Evolutionary conservation across 2,329 filamentous ascomycete genomes (phyloP).

Genomic region (Mycocentrospora acerina): DNA sequence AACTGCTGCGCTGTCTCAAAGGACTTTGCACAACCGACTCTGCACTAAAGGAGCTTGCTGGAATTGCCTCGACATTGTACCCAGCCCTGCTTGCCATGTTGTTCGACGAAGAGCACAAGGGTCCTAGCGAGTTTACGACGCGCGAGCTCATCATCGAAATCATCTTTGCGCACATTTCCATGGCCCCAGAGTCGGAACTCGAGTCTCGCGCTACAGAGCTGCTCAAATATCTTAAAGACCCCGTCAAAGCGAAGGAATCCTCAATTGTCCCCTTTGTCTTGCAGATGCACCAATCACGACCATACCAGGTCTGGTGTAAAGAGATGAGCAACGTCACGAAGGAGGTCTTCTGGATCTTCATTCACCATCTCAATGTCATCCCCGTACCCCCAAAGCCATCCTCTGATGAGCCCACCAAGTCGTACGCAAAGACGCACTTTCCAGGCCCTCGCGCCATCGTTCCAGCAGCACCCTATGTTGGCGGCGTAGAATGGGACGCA

Average conservation of each 20-base stretch:
- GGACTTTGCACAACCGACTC: slow-evolving; percentile 88
- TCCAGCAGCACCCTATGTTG: slow-evolving; percentile 91
- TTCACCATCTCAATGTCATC: slow-evolving; percentile 89
- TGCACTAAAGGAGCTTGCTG: slow-evolving; percentile 77
- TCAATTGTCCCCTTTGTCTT: slow-evolving; percentile 82
- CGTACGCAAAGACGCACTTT: slow-evolving; percentile 68
- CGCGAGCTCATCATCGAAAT: slow-evolving; percentile 86
- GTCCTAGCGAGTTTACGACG: slow-evolving; percentile 93
- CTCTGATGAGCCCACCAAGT: slow-evolving; percentile 17
- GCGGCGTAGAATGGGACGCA: slow-evolving; percentile 97
- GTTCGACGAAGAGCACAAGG: slow-evolving; percentile 97
- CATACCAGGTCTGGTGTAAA: slow-evolving; percentile 92
- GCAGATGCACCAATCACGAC: slow-evolving; percentile 82
- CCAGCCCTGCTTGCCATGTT: slow-evolving; percentile 84
- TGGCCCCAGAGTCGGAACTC: slow-evolving; percentile 57
- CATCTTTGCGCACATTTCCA: slow-evolving; percentile 83
- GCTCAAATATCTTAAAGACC: slow-evolving; percentile 77
- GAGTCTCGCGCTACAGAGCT: slow-evolving; percentile 70
- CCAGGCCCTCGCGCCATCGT: slow-evolving; percentile 85
- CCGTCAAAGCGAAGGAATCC: slow-evolving; percentile 68
- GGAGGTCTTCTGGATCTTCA: slow-evolving; percentile 99
- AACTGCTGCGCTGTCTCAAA: slow-evolving; percentile 89
- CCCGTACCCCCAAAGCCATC: slow-evolving; percentile 54
- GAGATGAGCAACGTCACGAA: slow-evolving; percentile 92
- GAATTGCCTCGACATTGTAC: slow-evolving; percentile 79